phyloP scores from a whole-genome alignment of 2,329 filamentous ascomycete species.

The Microdochium nivale region DNA sequence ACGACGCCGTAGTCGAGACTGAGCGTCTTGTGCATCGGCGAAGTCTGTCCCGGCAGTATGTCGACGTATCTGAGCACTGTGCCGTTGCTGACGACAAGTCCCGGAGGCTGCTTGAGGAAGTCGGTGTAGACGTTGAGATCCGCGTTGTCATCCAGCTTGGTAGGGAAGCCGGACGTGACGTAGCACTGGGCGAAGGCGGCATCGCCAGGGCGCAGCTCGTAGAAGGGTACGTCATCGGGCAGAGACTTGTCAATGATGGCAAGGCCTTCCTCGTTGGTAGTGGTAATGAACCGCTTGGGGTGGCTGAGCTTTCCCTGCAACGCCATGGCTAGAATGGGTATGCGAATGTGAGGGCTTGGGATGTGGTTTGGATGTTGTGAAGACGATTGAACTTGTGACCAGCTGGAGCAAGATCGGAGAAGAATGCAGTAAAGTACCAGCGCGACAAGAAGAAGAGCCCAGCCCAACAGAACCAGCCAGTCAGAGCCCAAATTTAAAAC shows the following conservation, averaged over 20 bases:
- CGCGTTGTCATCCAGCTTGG: slow-evolving; percentile 7
- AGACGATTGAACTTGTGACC: neutral
- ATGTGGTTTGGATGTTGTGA: neutral
- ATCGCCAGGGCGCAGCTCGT: slow-evolving; percentile 6
- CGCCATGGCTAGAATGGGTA: slow-evolving; percentile 4
- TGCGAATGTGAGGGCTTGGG: neutral
- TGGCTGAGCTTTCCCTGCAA: slow-evolving; percentile 12
- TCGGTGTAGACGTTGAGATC: slow-evolving; percentile 14
- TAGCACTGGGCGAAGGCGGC: slow-evolving; percentile 16
- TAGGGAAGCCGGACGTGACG: slow-evolving; percentile 15
- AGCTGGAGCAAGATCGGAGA: neutral
- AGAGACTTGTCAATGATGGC: neutral
- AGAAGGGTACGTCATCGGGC: neutral
- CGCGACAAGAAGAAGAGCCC: neutral
- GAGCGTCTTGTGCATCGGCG: slow-evolving; percentile 31
- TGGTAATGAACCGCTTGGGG: slow-evolving; percentile 3
- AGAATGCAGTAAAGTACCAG: neutral
- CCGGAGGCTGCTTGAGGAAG: slow-evolving; percentile 4
- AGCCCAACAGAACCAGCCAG: neutral
- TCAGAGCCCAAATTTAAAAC: neutral
- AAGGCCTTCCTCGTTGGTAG: neutral
- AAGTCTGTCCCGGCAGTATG: slow-evolving; percentile 16
- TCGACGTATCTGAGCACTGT: slow-evolving; percentile 24
- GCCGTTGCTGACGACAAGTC: slow-evolving; percentile 10
- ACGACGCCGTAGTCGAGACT: slow-evolving; percentile 31